Evolutionary conservation across 495 filamentous ascomycete species (phyloP).

Genomic region (Saxophila tyrrhenica): DNA sequence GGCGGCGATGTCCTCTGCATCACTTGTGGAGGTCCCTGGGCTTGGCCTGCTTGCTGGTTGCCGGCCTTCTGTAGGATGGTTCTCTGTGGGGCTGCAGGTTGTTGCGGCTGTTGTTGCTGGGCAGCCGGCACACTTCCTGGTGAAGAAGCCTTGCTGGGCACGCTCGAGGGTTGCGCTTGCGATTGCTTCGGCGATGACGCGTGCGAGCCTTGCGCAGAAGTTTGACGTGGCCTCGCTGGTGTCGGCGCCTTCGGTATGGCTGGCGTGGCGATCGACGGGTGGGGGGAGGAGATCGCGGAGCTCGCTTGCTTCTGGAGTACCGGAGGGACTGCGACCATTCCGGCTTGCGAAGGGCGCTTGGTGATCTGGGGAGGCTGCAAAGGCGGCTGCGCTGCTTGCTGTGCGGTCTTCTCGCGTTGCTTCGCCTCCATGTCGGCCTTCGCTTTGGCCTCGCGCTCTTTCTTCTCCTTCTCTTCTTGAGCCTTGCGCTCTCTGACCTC

Average conservation of each 20-base stretch:
- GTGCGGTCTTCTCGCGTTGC: constrained; percentile 51
- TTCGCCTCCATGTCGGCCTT: constrained; percentile 37
- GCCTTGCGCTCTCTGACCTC: constrained; percentile 45
- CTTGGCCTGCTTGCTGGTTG: constrained; percentile 22
- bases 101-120: constrained; percentile 31
- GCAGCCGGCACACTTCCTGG: constrained; percentile 46
- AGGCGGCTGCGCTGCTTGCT: constrained; percentile 35
- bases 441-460: constrained; percentile 29
- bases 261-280: constrained; percentile 65
- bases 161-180: constrained; percentile 34
- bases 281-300: constrained; percentile 57
- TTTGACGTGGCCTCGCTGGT: constrained; percentile 54
- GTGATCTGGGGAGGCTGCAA: constrained; percentile 12
- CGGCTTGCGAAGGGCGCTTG: constrained; percentile 38
- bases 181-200: constrained; percentile 55
- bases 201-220: constrained; percentile 71
- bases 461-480: constrained; percentile 38
- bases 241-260: constrained; percentile 72
- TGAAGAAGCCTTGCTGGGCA: constrained; percentile 52
- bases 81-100: constrained; percentile 24
- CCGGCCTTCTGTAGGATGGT: constrained; percentile 27
- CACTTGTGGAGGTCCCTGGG: constrained; percentile 37
- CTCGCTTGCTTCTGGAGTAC: constrained; percentile 39
- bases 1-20: constrained; percentile 38
- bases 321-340: constrained; percentile 42